Percentiles rank a stretch among this genome's conserved stretches.
These are phyloP conservation scores for Symbiodinium natans DNA, from an alignment of 73 alveolate species.

Conservation along the genomic window DNA sequence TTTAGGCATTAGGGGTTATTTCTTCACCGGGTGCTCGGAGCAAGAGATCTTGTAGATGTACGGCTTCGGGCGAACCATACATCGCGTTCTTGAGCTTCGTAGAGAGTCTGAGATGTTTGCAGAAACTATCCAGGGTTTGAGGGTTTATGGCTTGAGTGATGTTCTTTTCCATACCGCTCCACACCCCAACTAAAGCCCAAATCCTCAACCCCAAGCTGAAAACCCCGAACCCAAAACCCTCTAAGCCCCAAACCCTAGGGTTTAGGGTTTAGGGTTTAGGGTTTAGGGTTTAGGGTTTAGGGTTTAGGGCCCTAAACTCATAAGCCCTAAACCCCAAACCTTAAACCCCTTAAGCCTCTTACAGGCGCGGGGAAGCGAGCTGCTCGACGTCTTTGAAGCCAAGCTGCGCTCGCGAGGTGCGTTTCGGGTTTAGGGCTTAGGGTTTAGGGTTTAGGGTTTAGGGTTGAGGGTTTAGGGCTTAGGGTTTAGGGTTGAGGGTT, in stretches of 20 bases:
- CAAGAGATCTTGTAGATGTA: no score
- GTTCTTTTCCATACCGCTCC: no score
- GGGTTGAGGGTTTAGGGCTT: not conserved
- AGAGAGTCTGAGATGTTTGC: no score
- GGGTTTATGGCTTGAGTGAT: no score
- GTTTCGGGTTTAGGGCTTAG: not conserved
- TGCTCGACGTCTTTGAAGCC: not conserved
- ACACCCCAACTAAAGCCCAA: no score
- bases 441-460: not conserved
- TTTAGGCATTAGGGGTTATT: no score
- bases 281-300: not conserved
- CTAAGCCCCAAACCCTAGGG: not conserved
- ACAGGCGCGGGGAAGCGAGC: constrained; percentile 14
- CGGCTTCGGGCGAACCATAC: no score
- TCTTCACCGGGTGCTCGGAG: no score
- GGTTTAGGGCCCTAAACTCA: not conserved
- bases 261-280: not conserved
- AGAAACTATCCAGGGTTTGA: no score
- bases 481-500: not conserved
- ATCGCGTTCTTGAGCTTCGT: no score
- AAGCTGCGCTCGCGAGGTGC: not conserved
- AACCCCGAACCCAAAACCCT: not conserved
- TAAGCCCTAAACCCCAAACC: not conserved
- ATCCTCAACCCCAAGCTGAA: not conserved
- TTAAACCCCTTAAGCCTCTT: not conserved